Evolutionary conservation across 2,329 filamentous ascomycete species (phyloP).

Genomic region (Xylariomycetidae sp.): DNA sequence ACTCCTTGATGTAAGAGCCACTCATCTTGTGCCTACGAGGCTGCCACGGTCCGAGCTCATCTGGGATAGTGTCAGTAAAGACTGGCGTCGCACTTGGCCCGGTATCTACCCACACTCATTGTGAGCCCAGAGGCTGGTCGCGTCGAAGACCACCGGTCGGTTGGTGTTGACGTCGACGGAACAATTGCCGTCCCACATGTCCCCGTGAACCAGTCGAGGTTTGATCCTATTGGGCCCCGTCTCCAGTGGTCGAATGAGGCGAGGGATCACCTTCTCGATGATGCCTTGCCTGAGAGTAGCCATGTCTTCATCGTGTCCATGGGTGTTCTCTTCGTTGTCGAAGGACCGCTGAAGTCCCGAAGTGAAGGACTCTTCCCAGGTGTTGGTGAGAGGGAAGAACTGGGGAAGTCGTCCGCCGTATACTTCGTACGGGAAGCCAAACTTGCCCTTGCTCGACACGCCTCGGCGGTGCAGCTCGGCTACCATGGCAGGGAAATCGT

Average conservation of each 20-base stretch:
- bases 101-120: too few relatives aligned
- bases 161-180: not conserved
- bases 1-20: slow-evolving; percentile 10
- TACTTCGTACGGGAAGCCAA: slow-evolving; percentile 16
- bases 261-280: not conserved
- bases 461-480: slow-evolving; percentile 12
- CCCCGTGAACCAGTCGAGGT: not conserved
- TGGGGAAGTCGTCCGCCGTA: slow-evolving; percentile 15
- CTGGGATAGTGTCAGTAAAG: slow-evolving; percentile 5
- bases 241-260: not conserved
- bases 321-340: slow-evolving; percentile 7
- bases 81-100: too few relatives aligned
- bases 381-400: slow-evolving; percentile 9
- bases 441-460: slow-evolving; percentile 15
- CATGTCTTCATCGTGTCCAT: slow-evolving; percentile 10
- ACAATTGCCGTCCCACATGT: not conserved
- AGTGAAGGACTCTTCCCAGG: slow-evolving; percentile 20
- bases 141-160: not conserved
- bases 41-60: slow-evolving; percentile 11
- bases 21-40: slow-evolving; percentile 4
- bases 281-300: too few relatives aligned
- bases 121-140: not conserved
- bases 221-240: not conserved
- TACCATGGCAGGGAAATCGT: slow-evolving; percentile 6
- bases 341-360: slow-evolving; percentile 4